phyloP scores from a whole-genome alignment of 2,329 filamentous ascomycete genomes.

The Diaporthe sp. region DNA sequence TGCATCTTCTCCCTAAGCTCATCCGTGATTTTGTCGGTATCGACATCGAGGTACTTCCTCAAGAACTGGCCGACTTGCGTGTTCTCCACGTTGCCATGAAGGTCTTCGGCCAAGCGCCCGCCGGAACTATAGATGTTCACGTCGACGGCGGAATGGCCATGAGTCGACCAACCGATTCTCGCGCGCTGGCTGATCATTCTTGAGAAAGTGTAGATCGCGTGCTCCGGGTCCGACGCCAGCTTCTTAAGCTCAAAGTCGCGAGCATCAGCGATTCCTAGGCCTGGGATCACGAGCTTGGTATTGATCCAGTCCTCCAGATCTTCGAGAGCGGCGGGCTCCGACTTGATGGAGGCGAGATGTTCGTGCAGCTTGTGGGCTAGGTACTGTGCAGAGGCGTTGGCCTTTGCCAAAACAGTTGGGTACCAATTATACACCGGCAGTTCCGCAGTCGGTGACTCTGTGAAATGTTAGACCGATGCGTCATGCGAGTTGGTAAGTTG shows the following conservation, averaged over 20 bases:
- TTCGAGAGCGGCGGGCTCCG: conserved; percentile 47
- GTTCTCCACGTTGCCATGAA: conserved; percentile 93
- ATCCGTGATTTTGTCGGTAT: conserved; percentile 82
- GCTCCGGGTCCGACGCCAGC: conserved; percentile 71
- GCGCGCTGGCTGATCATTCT: conserved; percentile 90
- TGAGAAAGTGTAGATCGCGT: conserved; percentile 74
- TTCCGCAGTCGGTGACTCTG: conserved; percentile 48
- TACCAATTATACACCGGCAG: conserved; percentile 80
- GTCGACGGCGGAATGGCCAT: conserved; percentile 93
- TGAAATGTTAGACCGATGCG: conserved; percentile 1
- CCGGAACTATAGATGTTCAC: conserved; percentile 94
- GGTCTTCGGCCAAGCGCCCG: conserved; percentile 72
- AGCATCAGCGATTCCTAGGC: conserved; percentile 83
- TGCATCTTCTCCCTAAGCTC: conserved; percentile 74
- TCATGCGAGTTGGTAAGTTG: neutral
- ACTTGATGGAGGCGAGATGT: conserved; percentile 63
- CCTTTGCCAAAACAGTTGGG: conserved; percentile 80
- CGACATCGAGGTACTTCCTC: conserved; percentile 81
- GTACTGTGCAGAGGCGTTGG: conserved; percentile 83
- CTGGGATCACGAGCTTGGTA: conserved; percentile 74
- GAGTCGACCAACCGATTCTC: conserved; percentile 93
- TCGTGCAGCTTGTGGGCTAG: conserved; percentile 73
- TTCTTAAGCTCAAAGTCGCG: conserved; percentile 77
- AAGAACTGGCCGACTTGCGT: conserved; percentile 91
- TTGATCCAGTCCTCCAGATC: conserved; percentile 76